Evolutionary conservation across 371 early-diverging fungal genomes (phyloP), one percentile per base, ranked within the genome.

Genomic region (Saksenaea vasiformis): DNA sequence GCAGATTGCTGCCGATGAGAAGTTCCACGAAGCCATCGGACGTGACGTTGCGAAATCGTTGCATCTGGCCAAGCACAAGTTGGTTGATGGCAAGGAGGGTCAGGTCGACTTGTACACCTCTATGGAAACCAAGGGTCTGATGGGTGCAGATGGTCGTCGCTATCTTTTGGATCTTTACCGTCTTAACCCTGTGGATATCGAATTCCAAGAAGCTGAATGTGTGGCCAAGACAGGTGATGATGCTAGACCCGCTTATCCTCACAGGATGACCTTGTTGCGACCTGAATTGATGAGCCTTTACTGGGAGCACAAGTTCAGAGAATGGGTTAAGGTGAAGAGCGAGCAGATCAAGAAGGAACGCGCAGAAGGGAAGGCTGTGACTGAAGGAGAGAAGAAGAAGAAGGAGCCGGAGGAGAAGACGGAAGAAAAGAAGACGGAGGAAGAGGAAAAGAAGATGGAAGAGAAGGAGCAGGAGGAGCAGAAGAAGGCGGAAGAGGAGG

Each of bases 111-210:
- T 97, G 24, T 89, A 83, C 64, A 91, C 93, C 1, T 95, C 96
- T 7, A 71, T 91, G 35, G 98, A 98, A 58, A 90, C 91, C 64
- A 98, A 97, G 86, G 97, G 97, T 22, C 84, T 98, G 59, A 67
- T 89, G 43, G 96, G 98, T 43, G 90, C 91, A 15, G 98, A 98
- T 71, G 92, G 93, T 11, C 91, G 96, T 74, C 84, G 89, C 37
- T 98, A 98, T 73, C 69, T 98, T 47, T 77, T 98, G 69, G 98
- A 98, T 78, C 83, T 96, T 54, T 95, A 91, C 78, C 90, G 98
- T 54, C 69, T 95, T 54, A 90, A 88, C 36, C 97, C 98, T 19
- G 90, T 94, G 36, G 98, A 98, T 77, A 85, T 93, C 60, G 89
- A 85, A 66, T 98, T 97, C 74, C 80, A 90, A 66, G 95, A 95